Evolutionary conservation across 345 rosid species (phyloP), one percentile per base, ranked within the genome.

Genomic region (Rhizophora mangle): DNA sequence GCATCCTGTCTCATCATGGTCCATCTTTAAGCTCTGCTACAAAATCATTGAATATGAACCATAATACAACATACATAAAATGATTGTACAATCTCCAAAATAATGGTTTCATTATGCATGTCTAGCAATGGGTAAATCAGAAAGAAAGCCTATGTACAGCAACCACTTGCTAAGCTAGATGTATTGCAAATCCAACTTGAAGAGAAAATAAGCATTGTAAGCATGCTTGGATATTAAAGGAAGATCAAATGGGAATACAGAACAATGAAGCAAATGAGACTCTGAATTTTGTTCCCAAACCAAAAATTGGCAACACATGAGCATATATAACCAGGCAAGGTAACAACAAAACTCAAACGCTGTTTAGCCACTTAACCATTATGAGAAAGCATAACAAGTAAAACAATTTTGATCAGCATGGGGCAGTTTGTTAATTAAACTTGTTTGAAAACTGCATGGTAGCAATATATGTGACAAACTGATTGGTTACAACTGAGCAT

Each of bases 1-100:
- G 83, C 96, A 93, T 80, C 92, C 96, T 70, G 98, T 93, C 84
- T 93, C 90, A 71, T 93, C 90, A 51, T 88, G 97, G 80, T 89
- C 96, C 96, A 88, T 89, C 73, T 84, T 84, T 79, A 70, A 70
- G 75, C 74, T 68, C 78, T 72, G 77, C 85, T 86, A 75, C 74
- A 65, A 65, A 67, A 51, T 20, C 6, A 31, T 1, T 0, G 6
- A 43, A 67, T 37, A 39, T 20, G 8, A 67, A 15, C 60, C 51
- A 64, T 62, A 31, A 49, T 16, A 51, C 27, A 36, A 30, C 62
- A 53, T 52, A 24, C 19, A 13, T 43, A 43, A 43, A 2, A 24
- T 52, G 36, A 30, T 2, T n/a, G 47, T 21, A 5, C 8, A 1
- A 51, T 24, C 32, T 18, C 6, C 19, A 2, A 11, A 66, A 46